Evolutionary conservation across 2,329 filamentous ascomycete genomes (phyloP).

Genomic region (Fusarium mexicanum): DNA sequence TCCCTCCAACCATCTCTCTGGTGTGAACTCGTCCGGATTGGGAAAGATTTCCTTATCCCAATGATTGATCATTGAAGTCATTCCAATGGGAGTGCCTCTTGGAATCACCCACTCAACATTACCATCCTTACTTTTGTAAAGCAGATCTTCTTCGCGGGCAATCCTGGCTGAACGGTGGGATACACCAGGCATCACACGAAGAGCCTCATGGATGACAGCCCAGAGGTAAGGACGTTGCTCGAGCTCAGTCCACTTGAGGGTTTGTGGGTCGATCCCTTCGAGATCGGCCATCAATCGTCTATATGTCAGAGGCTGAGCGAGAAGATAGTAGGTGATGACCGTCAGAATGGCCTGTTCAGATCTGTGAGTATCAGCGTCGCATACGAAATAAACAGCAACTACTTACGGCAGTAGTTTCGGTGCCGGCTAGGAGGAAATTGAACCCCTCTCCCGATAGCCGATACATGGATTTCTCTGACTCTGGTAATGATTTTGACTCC

Average conservation of each 20-base stretch:
- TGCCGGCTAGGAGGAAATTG: constrained; percentile 50
- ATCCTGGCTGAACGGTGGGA: constrained; percentile 39
- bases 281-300: constrained; percentile 45
- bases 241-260: constrained; percentile 45
- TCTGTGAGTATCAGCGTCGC: accelerated
- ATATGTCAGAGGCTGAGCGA: constrained; percentile 47
- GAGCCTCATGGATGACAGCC: constrained; percentile 50
- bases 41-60: constrained; percentile 46
- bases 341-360: constrained; percentile 39
- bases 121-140: constrained; percentile 39
- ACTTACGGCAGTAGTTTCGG: constrained; percentile 51
- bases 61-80: constrained; percentile 48
- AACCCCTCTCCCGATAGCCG: constrained; percentile 52
- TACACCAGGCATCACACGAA: constrained; percentile 49
- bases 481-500: constrained; percentile 42
- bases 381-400: accelerated
- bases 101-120: constrained; percentile 37
- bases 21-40: constrained; percentile 47
- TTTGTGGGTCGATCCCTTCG: constrained; percentile 36
- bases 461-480: constrained; percentile 49
- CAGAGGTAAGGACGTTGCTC: constrained; percentile 51
- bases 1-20: constrained; percentile 43
- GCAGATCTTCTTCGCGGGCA: constrained; percentile 41
- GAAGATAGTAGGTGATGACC: constrained; percentile 50
- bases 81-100: constrained; percentile 46